Evolutionary conservation across 163 green algal genomes (phyloP).

Genomic region (Chlamydomonas reinhardtii): DNA sequence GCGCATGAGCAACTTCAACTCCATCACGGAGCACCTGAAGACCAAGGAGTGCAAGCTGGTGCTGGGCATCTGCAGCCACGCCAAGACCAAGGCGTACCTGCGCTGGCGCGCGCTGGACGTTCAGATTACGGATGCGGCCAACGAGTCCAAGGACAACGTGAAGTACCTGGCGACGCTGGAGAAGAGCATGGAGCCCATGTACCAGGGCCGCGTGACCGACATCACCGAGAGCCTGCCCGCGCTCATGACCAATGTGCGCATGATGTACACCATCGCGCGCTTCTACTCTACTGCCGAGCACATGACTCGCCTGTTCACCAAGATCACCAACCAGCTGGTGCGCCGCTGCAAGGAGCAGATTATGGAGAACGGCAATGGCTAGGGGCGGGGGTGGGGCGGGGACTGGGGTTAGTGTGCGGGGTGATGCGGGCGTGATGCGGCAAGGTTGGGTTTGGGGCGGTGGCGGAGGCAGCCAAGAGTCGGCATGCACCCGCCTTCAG

Average conservation of each 20-base stretch:
- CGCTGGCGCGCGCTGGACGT: slow-evolving; percentile 87
- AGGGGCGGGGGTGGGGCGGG: no score
- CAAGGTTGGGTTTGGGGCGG: no score
- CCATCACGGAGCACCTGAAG: slow-evolving; percentile 89
- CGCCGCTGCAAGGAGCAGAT: slow-evolving; percentile 83
- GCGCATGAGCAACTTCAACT: slow-evolving; percentile 88
- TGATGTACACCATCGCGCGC: slow-evolving; percentile 92
- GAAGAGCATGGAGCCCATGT: slow-evolving; percentile 86
- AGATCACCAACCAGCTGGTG: slow-evolving; percentile 92
- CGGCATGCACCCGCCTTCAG: no score
- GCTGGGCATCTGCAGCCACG: slow-evolving; percentile 75
- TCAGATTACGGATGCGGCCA: slow-evolving; percentile 85
- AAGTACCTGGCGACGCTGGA: slow-evolving; percentile 93
- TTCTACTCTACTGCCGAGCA: slow-evolving; percentile 89
- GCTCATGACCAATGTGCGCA: slow-evolving; percentile 85
- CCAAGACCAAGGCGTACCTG: slow-evolving; percentile 69
- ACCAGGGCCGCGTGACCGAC: slow-evolving; percentile 70
- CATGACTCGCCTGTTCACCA: slow-evolving; percentile 90
- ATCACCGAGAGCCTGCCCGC: slow-evolving; percentile 82
- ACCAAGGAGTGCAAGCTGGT: slow-evolving; percentile 81
- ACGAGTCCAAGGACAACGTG: slow-evolving; percentile 93
- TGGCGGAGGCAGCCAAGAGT: no score
- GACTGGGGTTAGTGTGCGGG: no score
- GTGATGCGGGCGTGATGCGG: no score
- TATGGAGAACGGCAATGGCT: slow-evolving; percentile 66